These are phyloP conservation scores for Boletus calvinii DNA, from an alignment of 1,284 basidiomycete genomes.

Conservation along the genomic window DNA sequence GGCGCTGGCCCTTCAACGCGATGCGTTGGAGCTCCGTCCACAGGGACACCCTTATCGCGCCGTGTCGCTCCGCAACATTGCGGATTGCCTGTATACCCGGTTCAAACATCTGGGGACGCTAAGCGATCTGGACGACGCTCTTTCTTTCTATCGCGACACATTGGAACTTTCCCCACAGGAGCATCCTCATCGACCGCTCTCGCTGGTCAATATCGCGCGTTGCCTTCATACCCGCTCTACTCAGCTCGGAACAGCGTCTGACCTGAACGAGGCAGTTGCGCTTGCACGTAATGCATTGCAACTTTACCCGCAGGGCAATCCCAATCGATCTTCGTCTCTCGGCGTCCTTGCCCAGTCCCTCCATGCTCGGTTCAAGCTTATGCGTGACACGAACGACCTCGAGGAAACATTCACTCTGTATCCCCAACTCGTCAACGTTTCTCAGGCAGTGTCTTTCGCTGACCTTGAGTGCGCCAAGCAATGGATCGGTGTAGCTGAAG, in stretches of 20 bases:
- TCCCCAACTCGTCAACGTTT: neutral
- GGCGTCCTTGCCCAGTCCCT: neutral
- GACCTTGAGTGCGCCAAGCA: neutral
- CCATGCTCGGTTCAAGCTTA: neutral
- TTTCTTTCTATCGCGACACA: neutral
- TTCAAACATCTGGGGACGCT: neutral
- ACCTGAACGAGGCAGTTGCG: neutral
- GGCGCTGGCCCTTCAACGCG: neutral
- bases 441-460: neutral
- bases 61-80: neutral
- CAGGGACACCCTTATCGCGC: neutral
- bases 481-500: neutral
- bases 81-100: neutral
- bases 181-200: neutral
- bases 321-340: neutral
- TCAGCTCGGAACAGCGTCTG: neutral
- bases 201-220: neutral
- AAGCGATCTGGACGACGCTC: neutral
- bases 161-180: neutral
- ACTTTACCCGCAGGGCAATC: neutral
- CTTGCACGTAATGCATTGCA: neutral
- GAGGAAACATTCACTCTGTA: neutral
- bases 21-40: neutral
- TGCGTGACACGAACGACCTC: neutral
- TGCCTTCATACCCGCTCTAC: neutral